Percentiles rank a stretch among this genome's conserved stretches.
Conservation (phyloP, 768 basidiomycete species). For the Lanmaoa rubissima region DNA sequence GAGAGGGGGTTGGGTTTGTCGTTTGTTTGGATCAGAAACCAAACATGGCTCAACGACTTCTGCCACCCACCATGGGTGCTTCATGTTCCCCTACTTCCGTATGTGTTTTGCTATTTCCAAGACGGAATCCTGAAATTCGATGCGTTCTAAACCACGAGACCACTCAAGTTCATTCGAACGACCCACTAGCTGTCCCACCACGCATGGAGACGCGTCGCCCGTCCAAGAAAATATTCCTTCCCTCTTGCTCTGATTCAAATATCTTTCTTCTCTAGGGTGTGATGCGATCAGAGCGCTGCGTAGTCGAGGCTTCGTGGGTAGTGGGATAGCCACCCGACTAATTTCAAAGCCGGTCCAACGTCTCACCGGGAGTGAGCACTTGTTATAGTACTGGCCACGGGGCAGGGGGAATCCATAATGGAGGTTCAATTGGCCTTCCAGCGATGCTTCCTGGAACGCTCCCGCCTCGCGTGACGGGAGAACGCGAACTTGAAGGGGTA, state of each 20-base stretch:
- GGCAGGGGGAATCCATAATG: slow-evolving; percentile 1
- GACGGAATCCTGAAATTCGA: not conserved
- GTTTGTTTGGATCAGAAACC: slow-evolving; percentile 17
- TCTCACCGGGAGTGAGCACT: not conserved
- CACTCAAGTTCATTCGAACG: not conserved
- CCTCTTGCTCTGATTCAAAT: not conserved
- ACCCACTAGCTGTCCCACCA: not conserved
- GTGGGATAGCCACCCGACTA: not conserved
- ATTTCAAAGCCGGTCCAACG: slow-evolving; percentile 9
- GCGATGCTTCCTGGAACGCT: not conserved
- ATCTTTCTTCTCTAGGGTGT: not conserved
- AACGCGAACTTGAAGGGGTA: slow-evolving; percentile 7
- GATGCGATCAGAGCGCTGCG: slow-evolving; percentile 6
- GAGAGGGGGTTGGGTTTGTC: not conserved
- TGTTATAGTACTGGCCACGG: not conserved
- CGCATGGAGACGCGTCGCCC: not conserved
- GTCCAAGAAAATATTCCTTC: not conserved
- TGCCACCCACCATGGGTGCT: not conserved
- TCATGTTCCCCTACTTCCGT: not conserved
- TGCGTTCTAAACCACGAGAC: not conserved
- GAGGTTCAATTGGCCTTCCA: not conserved
- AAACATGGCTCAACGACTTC: slow-evolving; percentile 5
- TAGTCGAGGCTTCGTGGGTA: not conserved
- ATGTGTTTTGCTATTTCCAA: not conserved
- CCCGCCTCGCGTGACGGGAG: not conserved